phyloP scores from a whole-genome alignment of 345 rosid genomes.

The Kernera saxatilis region DNA sequence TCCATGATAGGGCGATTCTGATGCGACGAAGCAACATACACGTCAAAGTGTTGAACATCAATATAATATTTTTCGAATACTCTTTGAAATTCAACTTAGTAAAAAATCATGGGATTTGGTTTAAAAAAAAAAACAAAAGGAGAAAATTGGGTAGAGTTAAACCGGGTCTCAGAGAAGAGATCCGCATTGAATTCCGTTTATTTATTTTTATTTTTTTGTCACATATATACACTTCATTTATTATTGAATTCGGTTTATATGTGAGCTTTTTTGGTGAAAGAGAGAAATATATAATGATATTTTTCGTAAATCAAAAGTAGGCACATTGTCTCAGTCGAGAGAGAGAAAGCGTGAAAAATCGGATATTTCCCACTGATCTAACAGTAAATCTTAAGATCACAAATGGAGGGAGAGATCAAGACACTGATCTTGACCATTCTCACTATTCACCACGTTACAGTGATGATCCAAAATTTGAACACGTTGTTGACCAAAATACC shows the following conservation, averaged over 20 bases:
- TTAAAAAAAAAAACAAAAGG: too few relatives aligned
- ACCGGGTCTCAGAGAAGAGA: too few relatives aligned
- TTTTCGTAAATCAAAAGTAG: neutral
- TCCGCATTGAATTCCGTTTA: too few relatives aligned
- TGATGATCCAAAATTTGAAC: conserved; percentile 12
- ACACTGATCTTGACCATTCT: conserved; percentile 37
- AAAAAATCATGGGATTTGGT: too few relatives aligned
- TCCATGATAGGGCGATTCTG: neutral
- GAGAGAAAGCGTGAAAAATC: neutral
- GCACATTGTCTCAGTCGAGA: neutral
- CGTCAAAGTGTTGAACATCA: neutral
- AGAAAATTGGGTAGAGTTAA: too few relatives aligned
- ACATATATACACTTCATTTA: too few relatives aligned
- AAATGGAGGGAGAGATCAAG: conserved; percentile 86
- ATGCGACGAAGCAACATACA: neutral
- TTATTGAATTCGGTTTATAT: too few relatives aligned
- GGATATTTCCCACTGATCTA: neutral
- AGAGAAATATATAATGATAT: too few relatives aligned
- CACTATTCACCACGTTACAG: conserved; percentile 10
- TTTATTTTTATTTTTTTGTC: too few relatives aligned
- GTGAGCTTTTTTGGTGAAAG: too few relatives aligned
- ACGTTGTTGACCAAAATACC: conserved; percentile 10
- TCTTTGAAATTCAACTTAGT: too few relatives aligned
- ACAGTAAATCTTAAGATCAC: conserved; percentile 25
- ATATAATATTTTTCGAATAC: too few relatives aligned